These are phyloP conservation scores for Wallacemonas sp. DNA, from an alignment of 208 protist species.

Conservation along the genomic window DNA sequence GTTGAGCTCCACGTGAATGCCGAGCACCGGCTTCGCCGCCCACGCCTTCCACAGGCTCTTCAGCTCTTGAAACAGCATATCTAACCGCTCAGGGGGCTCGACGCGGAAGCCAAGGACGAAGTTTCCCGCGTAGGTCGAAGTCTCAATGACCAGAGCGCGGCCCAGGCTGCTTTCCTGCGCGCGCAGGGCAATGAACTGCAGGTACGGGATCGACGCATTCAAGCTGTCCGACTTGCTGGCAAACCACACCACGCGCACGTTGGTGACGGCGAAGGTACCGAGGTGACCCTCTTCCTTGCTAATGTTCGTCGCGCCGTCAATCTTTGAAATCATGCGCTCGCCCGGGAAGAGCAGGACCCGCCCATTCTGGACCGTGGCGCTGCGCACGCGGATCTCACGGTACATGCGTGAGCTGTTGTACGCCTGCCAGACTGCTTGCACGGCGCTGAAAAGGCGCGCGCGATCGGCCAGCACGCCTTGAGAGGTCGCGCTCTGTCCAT, in stretches of 20 bases:
- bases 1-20: constrained; percentile 52
- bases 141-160: constrained; percentile 81
- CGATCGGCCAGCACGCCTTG: constrained; percentile 22
- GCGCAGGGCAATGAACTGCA: constrained; percentile 85
- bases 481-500: neutral
- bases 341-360: constrained; percentile 82
- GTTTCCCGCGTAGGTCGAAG: constrained; percentile 53
- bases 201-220: constrained; percentile 96
- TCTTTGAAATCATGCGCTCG: constrained; percentile 89
- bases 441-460: constrained; percentile 80
- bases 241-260: constrained; percentile 96
- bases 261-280: constrained; percentile 94
- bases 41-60: constrained; percentile 82
- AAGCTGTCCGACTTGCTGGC: constrained; percentile 84
- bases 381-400: constrained; percentile 94
- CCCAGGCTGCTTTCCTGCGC: constrained; percentile 87
- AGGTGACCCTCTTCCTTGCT: constrained; percentile 89
- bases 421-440: constrained; percentile 84
- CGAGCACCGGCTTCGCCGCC: constrained; percentile 78
- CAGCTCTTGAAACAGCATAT: constrained; percentile 82
- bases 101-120: constrained; percentile 92
- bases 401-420: constrained; percentile 95
- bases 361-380: constrained; percentile 87
- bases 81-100: constrained; percentile 67
- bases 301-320: constrained; percentile 91